A percentile compares a stretch with the other conserved stretches of the same genome.
phyloP scores from a whole-genome alignment of 495 filamentous ascomycete species.

The Penicillium manginii region DNA sequence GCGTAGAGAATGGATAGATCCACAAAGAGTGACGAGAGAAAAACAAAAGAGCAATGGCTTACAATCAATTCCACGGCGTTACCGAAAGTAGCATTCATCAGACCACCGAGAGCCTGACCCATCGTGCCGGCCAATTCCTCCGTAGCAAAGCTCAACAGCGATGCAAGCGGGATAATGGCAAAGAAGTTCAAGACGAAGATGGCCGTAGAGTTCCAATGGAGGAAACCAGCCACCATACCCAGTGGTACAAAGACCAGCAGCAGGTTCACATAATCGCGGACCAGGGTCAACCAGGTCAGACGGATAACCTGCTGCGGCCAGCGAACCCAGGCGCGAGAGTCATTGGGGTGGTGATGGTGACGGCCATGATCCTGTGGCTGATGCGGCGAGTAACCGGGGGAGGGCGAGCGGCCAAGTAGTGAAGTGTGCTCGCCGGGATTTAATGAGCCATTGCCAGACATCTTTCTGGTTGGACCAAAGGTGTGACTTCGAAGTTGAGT shows the following conservation, averaged over 20 bases:
- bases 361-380: conserved; percentile 15
- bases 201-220: conserved; percentile 73
- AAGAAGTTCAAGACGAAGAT: conserved; percentile 93
- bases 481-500: conserved; percentile 38
- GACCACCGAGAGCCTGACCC: conserved; percentile 86
- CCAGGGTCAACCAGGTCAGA: conserved; percentile 57
- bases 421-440: conserved; percentile 37
- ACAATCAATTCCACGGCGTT: conserved; percentile 99
- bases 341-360: conserved; percentile 37
- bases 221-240: conserved; percentile 76
- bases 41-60: conserved; percentile 31
- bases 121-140: conserved; percentile 85
- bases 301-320: conserved; percentile 57
- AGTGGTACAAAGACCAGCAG: conserved; percentile 88
- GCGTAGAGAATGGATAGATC: no score
- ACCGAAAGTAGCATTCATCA: conserved; percentile 95
- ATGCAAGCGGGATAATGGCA: conserved; percentile 92
- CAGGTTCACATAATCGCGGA: conserved; percentile 79
- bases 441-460: conserved; percentile 33
- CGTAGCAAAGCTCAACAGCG: conserved; percentile 91
- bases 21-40: not conserved
- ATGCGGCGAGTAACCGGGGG: conserved; percentile 23
- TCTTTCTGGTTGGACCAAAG: conserved; percentile 42
- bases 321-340: conserved; percentile 51
- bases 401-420: conserved; percentile 32